A percentile compares a stretch with the other conserved stretches of the same genome.
phyloP scores from a whole-genome alignment of 2,329 filamentous ascomycete species.

The Beauveria asiatica region DNA sequence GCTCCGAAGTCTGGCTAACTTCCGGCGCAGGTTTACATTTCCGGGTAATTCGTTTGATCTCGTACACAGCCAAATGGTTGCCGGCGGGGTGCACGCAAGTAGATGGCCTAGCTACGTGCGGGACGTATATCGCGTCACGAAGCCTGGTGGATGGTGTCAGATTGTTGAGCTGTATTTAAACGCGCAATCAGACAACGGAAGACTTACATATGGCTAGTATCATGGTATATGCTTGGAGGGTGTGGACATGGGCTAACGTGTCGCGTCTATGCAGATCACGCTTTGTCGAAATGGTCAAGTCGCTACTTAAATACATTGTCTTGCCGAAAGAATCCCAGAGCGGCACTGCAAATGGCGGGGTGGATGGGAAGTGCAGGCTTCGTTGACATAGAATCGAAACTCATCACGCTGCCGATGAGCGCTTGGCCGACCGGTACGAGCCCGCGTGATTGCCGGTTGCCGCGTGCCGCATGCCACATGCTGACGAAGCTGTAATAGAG shows the following conservation, averaged over 20 bases:
- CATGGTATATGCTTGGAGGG: background rate
- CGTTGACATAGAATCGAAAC: conserved; percentile 54
- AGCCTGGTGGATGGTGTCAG: conserved; percentile 75
- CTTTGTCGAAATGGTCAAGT: conserved; percentile 59
- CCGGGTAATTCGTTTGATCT: conserved; percentile 67
- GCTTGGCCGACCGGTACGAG: conserved; percentile 57
- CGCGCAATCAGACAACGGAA: conserved; percentile 77
- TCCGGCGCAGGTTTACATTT: conserved; percentile 51
- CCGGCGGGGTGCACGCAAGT: conserved; percentile 60
- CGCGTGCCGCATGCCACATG: background rate
- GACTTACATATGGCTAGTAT: conserved; percentile 52
- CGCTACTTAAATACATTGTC: conserved; percentile 54
- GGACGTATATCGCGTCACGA: conserved; percentile 65
- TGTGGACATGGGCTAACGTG: conserved; percentile 7
- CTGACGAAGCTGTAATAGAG: conserved; percentile 27
- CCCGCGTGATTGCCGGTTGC: background rate
- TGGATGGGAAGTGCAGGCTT: conserved; percentile 57
- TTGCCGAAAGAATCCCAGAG: conserved; percentile 57
- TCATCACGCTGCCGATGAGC: conserved; percentile 61
- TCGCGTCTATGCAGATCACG: conserved; percentile 39
- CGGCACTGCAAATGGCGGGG: conserved; percentile 49
- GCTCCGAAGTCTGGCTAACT: background rate
- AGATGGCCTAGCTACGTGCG: conserved; percentile 69
- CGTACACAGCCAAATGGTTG: conserved; percentile 68
- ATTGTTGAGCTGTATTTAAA: conserved; percentile 84